Conservation (phyloP, 2,329 filamentous ascomycete species). For the Cladosporium oxysporum region DNA sequence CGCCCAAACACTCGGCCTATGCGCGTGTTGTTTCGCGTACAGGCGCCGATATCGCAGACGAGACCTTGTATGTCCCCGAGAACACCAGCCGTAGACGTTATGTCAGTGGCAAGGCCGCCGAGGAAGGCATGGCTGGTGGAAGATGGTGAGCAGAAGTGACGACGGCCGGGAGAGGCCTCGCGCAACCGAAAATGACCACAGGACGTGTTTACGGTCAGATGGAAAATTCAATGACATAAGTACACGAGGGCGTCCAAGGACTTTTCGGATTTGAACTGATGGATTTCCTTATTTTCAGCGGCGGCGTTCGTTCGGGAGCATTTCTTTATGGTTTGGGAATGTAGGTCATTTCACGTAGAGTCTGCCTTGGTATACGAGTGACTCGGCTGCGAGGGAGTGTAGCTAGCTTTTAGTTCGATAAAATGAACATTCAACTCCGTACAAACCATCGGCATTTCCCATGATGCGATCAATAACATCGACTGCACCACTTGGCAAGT, state of each 20-base stretch:
- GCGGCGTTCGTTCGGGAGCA: background rate
- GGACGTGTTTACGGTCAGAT: background rate
- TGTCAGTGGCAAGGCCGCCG: slow-evolving; percentile 72
- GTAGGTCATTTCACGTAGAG: background rate
- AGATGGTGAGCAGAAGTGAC: slow-evolving; percentile 16
- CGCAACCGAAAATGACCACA: background rate
- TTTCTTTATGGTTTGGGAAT: background rate
- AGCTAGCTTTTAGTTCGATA: background rate
- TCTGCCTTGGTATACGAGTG: background rate
- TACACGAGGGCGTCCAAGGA: background rate
- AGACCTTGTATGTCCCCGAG: slow-evolving; percentile 32
- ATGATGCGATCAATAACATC: too few relatives aligned
- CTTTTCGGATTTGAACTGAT: background rate
- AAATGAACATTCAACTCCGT: background rate
- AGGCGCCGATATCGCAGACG: slow-evolving; percentile 49
- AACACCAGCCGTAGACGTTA: slow-evolving; percentile 53
- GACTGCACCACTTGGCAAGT: background rate
- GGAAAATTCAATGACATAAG: background rate
- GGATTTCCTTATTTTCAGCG: background rate
- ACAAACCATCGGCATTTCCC: background rate
- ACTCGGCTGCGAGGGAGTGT: background rate
- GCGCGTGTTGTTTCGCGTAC: slow-evolving; percentile 49
- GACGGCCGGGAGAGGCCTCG: background rate
- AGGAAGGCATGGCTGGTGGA: slow-evolving; percentile 62
- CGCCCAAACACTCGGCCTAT: slow-evolving; percentile 25